Evolutionary conservation across 2,329 filamentous ascomycete species (phyloP), one percentile per base, ranked within the genome.

Genomic region (Zasmidium angulare): DNA sequence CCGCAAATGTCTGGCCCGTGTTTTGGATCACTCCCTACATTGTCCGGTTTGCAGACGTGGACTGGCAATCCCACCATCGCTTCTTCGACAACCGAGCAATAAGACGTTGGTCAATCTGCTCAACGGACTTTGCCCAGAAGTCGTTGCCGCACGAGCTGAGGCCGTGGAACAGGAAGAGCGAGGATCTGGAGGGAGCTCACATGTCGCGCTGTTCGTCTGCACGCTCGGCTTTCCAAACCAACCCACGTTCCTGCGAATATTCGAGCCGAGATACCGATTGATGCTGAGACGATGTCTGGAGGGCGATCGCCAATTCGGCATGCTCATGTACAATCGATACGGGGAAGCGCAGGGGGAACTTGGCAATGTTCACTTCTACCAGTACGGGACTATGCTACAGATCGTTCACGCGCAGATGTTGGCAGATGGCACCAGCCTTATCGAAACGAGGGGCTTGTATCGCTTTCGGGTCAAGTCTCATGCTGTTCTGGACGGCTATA

Each of bases 201-300:
- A 86, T 36, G 83, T 88, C 2, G 84, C 90, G 0, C 78, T 96
- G 0, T 96, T 96, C 66, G 84, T 96, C 29, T 95, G 90, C 75
- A 91, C 91, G 0, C 76, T 96, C 9, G 84, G 90, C 0, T 93
- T 95, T 66, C 93, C 93, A 0, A 81, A 82, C 1, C 91, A 93
- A 85, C 91, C 89, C 0, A 93, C 90, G 0, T 95, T 95, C 66
- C 78, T 96, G 2, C 90, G 96, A 68, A 85, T 97, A n/a, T 96
- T 96, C 70, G 93, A 96, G 72, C 90, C 90, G n/a, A 84, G 90
- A 6, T 96, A 96, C 72, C 86, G 91, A 7, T 80, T 95, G n/a
- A 95, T 96, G 91, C 88, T 96, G 40, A 84, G 89, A 50, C 85
- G 91, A 36, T 89, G 86, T 0, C 78, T 96, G 55, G 88, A 92